A percentile compares a stretch with the other conserved stretches of the same genome.
These are phyloP conservation scores for Selenicereus undatus DNA, from an alignment of 148 eudicot species.

Conservation along the genomic window DNA sequence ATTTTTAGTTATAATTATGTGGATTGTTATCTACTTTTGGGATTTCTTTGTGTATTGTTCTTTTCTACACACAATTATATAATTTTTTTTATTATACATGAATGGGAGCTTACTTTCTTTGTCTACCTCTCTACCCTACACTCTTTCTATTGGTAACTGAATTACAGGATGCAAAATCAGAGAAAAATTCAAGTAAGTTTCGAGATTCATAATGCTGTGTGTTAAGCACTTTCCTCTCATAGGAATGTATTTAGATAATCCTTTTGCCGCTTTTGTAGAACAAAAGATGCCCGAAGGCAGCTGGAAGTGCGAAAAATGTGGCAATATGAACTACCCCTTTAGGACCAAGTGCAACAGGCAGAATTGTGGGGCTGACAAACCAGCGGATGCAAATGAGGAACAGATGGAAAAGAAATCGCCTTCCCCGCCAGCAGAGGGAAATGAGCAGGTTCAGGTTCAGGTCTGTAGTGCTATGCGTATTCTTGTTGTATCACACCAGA, in stretches of 20 bases:
- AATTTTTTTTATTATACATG: not conserved
- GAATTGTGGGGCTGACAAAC: slow-evolving; percentile 95
- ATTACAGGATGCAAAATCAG: slow-evolving; percentile 58
- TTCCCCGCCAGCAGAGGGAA: slow-evolving; percentile 48
- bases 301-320: slow-evolving; percentile 95
- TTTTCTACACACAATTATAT: not conserved
- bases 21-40: not conserved
- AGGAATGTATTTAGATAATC: not conserved
- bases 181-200: slow-evolving; percentile 70
- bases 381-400: slow-evolving; percentile 39
- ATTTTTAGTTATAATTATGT: not conserved
- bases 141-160: not conserved
- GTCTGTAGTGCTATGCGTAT: slow-evolving; percentile 56
- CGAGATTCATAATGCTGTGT: not conserved
- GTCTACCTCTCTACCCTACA: not conserved
- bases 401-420: slow-evolving; percentile 35
- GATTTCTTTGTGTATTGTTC: not conserved
- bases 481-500: slow-evolving; percentile 19
- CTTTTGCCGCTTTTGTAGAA: slow-evolving; percentile 36
- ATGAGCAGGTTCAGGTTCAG: slow-evolving; percentile 49
- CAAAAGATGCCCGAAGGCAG: slow-evolving; percentile 97
- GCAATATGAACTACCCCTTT: slow-evolving; percentile 86
- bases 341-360: slow-evolving; percentile 96
- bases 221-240: not conserved
- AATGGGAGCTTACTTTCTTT: slow-evolving; percentile 12